A percentile compares a stretch with the other conserved stretches of the same genome.
Evolutionary conservation across 805 yeast genomes (phyloP).

Genomic region (Ogataea sp.): DNA sequence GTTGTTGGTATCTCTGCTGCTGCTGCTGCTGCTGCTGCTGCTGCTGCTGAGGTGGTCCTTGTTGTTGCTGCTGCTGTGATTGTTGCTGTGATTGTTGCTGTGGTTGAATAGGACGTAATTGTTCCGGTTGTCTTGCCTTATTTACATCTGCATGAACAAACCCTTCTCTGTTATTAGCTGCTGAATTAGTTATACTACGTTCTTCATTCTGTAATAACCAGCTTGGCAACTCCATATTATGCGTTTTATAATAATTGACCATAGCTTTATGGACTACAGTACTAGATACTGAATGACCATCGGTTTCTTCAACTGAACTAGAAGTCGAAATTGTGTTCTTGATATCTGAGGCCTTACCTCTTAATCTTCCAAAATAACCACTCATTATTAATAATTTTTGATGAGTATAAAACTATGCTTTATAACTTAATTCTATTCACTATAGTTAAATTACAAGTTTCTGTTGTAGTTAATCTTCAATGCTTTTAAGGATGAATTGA

Average conservation of each 20-base stretch:
- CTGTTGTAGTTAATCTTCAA: too few relatives aligned
- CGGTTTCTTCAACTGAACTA: constrained; percentile 25
- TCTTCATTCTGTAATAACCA: too few relatives aligned
- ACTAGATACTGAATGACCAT: constrained; percentile 27
- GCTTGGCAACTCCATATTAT: constrained; percentile 16
- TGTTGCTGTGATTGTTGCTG: constrained; percentile 2
- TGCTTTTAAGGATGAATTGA: too few relatives aligned
- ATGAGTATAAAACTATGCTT: too few relatives aligned
- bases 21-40: neutral
- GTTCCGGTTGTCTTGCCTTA: neutral
- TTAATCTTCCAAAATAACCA: neutral
- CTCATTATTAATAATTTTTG: neutral
- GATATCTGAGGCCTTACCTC: neutral
- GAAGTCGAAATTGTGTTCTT: constrained; percentile 1
- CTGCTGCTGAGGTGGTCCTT: neutral
- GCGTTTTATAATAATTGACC: constrained; percentile 17
- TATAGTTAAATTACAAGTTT: too few relatives aligned
- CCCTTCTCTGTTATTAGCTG: too few relatives aligned
- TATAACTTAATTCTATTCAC: too few relatives aligned
- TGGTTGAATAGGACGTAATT: neutral
- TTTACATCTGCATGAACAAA: constrained; percentile 1
- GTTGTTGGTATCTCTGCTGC: neutral
- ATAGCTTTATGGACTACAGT: constrained; percentile 26
- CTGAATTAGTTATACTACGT: too few relatives aligned
- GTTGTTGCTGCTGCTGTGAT: neutral